Base-by-base conservation (phyloP, 1,139 yeast genomes). In the Magnusiomyces fungicola region DNA sequence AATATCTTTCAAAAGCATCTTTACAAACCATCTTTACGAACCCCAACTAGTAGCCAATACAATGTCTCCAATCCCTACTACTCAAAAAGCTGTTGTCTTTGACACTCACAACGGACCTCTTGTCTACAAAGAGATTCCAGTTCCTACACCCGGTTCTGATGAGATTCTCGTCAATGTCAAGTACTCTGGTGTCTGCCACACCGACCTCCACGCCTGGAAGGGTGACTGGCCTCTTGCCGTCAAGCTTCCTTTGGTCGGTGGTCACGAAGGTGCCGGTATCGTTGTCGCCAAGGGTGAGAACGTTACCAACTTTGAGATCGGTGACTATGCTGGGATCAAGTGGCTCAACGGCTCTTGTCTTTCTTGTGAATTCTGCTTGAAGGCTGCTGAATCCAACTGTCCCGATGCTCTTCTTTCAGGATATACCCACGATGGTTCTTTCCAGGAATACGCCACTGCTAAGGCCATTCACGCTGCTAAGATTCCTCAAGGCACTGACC, bases 181-280 rank as follows among this genome's bases (percentile, higher is more conserved):
- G 67, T 81, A 77, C 70, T 76, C 83, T 24, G 84, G 84, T 62
- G 83, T 80, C 45, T 79, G 84, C 66, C 85, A 79, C 69, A 79
- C 83, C 42, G 85, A 79, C 61, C 72, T 81, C 65, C 86, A 80
- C 67, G 84, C 83, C 56, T 79, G 83, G 83, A 76, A 79, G 65
- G 85, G 84, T 56, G 87, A 81, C 67, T 81, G 84, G 84, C 83
- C 84, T 52, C 66, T 79, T 59, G 71, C 70, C 49, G 76, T 80
- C 57, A 81, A 81, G 67, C 72, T 79, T 56, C 88, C 88, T 22
- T 70, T 81, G 58, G 86, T 82, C 48, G 89, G 88, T 56, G 94
- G 94, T 62, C 94, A 84, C 73, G 94, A 84, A 70, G 92, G 92
- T 70, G 89, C 90, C 36, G 94, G 94, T 69, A 78, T 79, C 36